These are phyloP conservation scores for Hondaea fermentalgiana DNA, from an alignment of 108 stramenopile genomes.

Conservation along the genomic window DNA sequence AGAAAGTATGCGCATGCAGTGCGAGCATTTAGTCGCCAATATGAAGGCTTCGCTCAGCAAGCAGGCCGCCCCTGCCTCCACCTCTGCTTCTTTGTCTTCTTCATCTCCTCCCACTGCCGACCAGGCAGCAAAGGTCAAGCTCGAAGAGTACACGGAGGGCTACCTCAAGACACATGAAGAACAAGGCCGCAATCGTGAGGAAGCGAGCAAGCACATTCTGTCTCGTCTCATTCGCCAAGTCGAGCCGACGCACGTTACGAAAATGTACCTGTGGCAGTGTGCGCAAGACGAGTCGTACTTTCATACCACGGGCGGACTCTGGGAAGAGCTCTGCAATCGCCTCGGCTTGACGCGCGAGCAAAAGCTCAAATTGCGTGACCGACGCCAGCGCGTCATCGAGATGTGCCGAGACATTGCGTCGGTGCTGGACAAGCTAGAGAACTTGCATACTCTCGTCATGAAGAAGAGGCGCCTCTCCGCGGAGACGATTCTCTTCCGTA, in stretches of 20 bases:
- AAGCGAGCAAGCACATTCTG: background rate
- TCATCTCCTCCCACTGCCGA: no score
- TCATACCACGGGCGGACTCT: background rate
- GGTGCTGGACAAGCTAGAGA: background rate
- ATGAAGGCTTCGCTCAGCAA: background rate
- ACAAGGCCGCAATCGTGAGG: background rate
- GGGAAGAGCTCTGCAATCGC: background rate
- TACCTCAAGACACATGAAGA: constrained; percentile 1
- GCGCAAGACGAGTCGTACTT: constrained; percentile 4
- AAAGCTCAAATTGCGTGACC: background rate
- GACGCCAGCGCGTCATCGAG: background rate
- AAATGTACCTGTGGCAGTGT: constrained; percentile 14
- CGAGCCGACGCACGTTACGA: constrained; percentile 7
- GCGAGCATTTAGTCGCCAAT: background rate
- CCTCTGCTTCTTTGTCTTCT: background rate
- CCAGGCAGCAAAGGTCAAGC: background rate
- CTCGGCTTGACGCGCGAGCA: background rate
- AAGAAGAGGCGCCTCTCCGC: background rate
- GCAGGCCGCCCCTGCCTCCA: background rate
- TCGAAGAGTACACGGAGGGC: background rate
- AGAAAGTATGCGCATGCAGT: background rate
- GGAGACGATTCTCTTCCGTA: background rate
- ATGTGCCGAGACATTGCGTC: background rate
- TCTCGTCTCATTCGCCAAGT: constrained; percentile 4
- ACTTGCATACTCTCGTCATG: background rate